Evolutionary conservation across 1,284 basidiomycete species (phyloP).

Genomic region (Cerrena zonata): DNA sequence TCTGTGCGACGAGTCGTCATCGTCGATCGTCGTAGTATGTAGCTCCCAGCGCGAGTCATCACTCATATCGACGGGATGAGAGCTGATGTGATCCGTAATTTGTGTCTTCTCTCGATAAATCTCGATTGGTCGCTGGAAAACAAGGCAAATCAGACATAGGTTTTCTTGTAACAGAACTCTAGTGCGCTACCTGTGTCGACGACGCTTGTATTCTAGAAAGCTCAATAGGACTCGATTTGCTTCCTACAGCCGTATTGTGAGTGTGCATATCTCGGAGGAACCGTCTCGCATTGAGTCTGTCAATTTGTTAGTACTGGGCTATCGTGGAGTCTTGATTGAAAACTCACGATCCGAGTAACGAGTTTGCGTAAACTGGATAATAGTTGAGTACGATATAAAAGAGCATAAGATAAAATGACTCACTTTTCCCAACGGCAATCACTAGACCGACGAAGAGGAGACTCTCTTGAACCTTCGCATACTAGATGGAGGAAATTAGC

Average conservation of each 20-base stretch:
- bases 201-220: not conserved
- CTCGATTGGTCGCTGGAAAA: not conserved
- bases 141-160: not conserved
- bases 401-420: not conserved
- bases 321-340: not conserved
- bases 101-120: no score
- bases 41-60: no score
- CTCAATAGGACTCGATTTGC: not conserved
- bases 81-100: not conserved
- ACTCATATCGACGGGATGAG: no score
- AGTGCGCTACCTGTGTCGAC: not conserved
- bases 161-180: not conserved
- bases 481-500: not conserved
- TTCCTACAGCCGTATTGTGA: not conserved
- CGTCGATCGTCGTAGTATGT: no score
- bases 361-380: conserved; percentile 5
- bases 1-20: no score
- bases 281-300: not conserved
- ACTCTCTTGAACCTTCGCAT: not conserved
- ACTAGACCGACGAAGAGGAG: conserved; percentile 3
- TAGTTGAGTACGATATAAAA: not conserved
- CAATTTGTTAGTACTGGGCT: not conserved
- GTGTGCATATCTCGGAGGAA: not conserved
- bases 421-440: not conserved
- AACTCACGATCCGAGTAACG: conserved; percentile 5